Base-by-base conservation (phyloP, 331 rosid genomes). In the Pyracantha coccinea region DNA sequence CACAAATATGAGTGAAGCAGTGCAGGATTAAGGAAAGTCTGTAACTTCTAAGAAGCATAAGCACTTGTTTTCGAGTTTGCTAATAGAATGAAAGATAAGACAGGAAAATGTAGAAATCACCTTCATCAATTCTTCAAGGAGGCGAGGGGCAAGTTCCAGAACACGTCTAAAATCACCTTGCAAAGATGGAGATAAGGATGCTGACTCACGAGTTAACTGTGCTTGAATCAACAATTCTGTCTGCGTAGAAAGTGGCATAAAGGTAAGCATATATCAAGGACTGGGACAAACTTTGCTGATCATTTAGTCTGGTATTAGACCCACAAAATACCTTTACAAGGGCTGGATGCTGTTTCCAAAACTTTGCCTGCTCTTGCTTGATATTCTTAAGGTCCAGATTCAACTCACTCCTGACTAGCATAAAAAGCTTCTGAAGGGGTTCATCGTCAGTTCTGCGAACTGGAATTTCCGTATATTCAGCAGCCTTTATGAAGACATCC, bases 281-380 rank as follows among this genome's bases (percentile, higher is more conserved):
- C 14, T 54, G 80, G 74, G 58, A 78, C 66, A 72, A 17, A 69
- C 52, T 66, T 23, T 54, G 52, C 69, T 41, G 73, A 32, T 45
- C 31, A 79, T 69, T 21, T 68, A 57, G 66, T 33, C 69, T 59
- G 52, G 50, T 59, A 32, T 69, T 59, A 41, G n/a, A 57, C 67
- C 67, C 25, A 79, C 65, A 54, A 72, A 33, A 64, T 87, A 94
- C 99, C 95, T 94, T 94, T 81, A 92, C 99, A 65, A 92, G 85
- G 50, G 93, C 89, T 69, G 99, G 99, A 88, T 90, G 97, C 83
- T 94, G 97, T 87, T 92, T 92, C 99, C 97, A 90, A 89, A 94
- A 94, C 82, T 94, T 94, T 45, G 97, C 91, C 77, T 95, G 97
- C 88, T 92, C 99, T 83, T 95, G 99, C 90, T 95, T 95, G 68